A percentile compares a stretch with the other conserved stretches of the same genome.
Conservation (phyloP, 2,329 filamentous ascomycete species). For the Beauveria bassiana region DNA sequence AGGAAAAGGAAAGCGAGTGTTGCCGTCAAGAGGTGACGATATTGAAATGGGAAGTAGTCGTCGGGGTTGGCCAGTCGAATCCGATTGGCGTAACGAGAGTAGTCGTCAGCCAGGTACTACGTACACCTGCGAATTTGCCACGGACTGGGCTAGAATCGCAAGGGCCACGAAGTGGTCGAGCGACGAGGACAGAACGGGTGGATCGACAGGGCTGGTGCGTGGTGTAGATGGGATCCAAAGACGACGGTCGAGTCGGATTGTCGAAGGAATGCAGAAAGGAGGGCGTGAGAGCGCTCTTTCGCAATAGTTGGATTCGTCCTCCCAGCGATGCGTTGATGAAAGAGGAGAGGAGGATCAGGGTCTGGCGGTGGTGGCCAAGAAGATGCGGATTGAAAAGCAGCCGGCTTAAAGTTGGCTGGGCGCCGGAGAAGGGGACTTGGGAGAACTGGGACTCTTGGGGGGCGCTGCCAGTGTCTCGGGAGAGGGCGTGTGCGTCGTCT, state of each 20-base stretch:
- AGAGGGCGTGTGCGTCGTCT: slow-evolving; percentile 12
- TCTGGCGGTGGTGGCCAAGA: neutral
- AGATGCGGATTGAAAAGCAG: slow-evolving; percentile 9
- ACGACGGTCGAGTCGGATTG: slow-evolving; percentile 1
- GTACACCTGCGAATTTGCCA: slow-evolving; percentile 16
- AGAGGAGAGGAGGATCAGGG: neutral
- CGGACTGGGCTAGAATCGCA: slow-evolving; percentile 11
- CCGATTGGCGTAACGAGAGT: slow-evolving; percentile 8
- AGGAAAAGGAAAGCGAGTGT: slow-evolving; percentile 6
- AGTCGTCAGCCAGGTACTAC: slow-evolving; percentile 12
- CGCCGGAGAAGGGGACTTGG: neutral
- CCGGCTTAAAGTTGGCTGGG: neutral
- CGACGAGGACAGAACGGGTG: slow-evolving; percentile 1
- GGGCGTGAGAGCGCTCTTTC: slow-evolving; percentile 5
- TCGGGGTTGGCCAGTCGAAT: slow-evolving; percentile 7
- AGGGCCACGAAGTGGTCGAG: neutral
- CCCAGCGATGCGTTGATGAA: slow-evolving; percentile 7
- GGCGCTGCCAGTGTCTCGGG: slow-evolving; percentile 11
- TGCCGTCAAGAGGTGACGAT: slow-evolving; percentile 1
- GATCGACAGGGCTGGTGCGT: neutral
- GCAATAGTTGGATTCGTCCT: slow-evolving; percentile 4
- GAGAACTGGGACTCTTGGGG: neutral
- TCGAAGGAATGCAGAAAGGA: slow-evolving; percentile 3
- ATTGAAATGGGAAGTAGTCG: neutral
- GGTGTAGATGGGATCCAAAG: neutral